phyloP scores from a whole-genome alignment of 2,329 filamentous ascomycete genomes.

The Clarireedia paspali region DNA sequence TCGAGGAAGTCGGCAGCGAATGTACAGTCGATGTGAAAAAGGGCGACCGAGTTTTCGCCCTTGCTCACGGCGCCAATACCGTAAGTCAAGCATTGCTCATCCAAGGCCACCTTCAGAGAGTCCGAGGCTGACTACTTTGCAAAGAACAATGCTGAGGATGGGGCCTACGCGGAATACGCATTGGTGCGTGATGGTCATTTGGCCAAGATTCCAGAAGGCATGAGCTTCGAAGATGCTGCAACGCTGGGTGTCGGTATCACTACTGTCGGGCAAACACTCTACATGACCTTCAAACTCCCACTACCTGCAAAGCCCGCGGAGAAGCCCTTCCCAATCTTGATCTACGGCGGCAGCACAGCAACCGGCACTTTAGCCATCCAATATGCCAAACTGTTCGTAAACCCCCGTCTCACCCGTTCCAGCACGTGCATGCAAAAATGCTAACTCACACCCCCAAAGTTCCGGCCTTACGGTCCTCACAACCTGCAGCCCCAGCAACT shows the following conservation, averaged over 20 bases:
- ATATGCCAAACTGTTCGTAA: slow-evolving; percentile 25
- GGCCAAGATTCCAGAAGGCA: slow-evolving; percentile 35
- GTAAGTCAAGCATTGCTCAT: not conserved
- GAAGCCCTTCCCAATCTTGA: slow-evolving; percentile 23
- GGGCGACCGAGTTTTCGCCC: not conserved
- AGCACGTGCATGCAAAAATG: not conserved
- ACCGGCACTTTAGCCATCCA: slow-evolving; percentile 29
- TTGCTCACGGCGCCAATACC: not conserved
- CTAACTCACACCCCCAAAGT: not conserved
- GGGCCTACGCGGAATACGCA: slow-evolving; percentile 20
- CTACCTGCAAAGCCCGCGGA: not conserved
- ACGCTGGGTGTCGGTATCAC: slow-evolving; percentile 14
- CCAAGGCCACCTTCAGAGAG: not conserved
- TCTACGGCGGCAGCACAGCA: slow-evolving; percentile 26
- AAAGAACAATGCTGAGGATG: slow-evolving; percentile 11
- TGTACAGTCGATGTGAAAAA: not conserved
- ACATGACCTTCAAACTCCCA: slow-evolving; percentile 5
- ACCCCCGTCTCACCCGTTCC: slow-evolving; percentile 12
- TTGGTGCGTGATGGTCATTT: slow-evolving; percentile 32
- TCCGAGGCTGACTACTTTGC: not conserved
- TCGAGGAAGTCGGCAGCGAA: slow-evolving; percentile 11
- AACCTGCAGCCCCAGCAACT: slow-evolving; percentile 32
- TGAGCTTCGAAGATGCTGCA: slow-evolving; percentile 39
- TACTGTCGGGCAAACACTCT: slow-evolving; percentile 11
- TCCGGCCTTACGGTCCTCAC: slow-evolving; percentile 25